A percentile compares a stretch with the other conserved stretches of the same genome.
Conservation (phyloP, 441 rosid genomes). For the Iberis amara region DNA sequence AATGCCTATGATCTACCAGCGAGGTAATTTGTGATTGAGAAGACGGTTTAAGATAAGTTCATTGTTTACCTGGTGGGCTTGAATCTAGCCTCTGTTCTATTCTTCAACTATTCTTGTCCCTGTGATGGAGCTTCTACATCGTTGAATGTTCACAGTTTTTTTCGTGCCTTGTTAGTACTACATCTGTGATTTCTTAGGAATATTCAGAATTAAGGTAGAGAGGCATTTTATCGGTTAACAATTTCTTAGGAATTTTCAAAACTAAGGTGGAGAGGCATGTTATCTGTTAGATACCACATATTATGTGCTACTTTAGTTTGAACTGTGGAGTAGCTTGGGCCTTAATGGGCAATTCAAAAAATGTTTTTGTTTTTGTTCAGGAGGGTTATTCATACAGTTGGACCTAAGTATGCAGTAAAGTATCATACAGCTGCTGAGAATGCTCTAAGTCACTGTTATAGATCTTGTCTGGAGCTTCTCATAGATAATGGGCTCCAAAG, state of each 20-base stretch:
- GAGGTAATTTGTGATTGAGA: constrained; percentile 43
- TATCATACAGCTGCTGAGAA: constrained; percentile 99
- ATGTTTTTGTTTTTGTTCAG: constrained; percentile 35
- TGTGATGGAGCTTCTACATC: constrained; percentile 14
- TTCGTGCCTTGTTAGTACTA: constrained; percentile 2
- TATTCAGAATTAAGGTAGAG: no score
- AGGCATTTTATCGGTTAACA: no score
- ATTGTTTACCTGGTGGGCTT: background rate
- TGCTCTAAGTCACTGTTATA: constrained; percentile 97
- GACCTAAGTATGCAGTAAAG: constrained; percentile 97
- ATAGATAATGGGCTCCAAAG: constrained; percentile 85
- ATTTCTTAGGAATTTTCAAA: no score
- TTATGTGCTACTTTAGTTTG: background rate
- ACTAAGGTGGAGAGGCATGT: constrained; percentile 3
- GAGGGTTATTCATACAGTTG: constrained; percentile 97
- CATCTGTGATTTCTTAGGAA: constrained; percentile 3
- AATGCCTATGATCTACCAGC: constrained; percentile 96
- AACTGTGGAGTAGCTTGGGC: background rate
- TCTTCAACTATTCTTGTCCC: background rate
- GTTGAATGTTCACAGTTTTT: constrained; percentile 1
- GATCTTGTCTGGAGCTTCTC: constrained; percentile 91
- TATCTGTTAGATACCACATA: background rate
- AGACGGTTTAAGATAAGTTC: background rate
- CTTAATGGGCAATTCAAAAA: background rate
- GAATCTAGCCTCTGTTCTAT: constrained; percentile 1